A percentile compares a stretch with the other conserved stretches of the same genome.
phyloP scores from a whole-genome alignment of 2,329 filamentous ascomycete genomes.

The Aureobasidium zeae region DNA sequence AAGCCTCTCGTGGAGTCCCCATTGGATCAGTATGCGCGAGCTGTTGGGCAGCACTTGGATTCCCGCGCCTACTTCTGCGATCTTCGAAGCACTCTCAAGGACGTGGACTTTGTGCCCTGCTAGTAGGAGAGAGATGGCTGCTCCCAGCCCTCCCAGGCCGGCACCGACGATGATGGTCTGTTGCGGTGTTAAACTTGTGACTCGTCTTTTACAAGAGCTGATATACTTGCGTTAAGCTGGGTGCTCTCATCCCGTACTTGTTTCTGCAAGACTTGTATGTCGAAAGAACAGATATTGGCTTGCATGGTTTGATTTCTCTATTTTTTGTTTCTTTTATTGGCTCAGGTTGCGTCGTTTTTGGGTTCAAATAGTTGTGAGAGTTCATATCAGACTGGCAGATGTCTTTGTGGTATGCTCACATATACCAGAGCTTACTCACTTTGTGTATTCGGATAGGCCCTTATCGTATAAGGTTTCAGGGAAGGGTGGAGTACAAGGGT shows the following conservation, averaged over 20 bases:
- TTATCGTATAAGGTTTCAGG: too few relatives aligned
- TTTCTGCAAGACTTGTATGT: neutral
- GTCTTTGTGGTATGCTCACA: too few relatives aligned
- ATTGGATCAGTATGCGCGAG: constrained; percentile 39
- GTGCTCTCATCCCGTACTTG: neutral
- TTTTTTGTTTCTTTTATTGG: too few relatives aligned
- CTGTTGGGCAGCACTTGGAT: constrained; percentile 44
- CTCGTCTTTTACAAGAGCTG: neutral
- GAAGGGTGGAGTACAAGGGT: too few relatives aligned
- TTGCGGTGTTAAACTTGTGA: neutral
- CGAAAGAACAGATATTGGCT: neutral
- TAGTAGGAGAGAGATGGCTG: constrained; percentile 39
- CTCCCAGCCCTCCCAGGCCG: constrained; percentile 46
- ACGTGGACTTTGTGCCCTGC: constrained; percentile 41
- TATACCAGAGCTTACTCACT: too few relatives aligned
- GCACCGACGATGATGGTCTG: constrained; percentile 47
- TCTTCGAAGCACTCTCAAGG: constrained; percentile 39
- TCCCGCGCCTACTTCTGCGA: constrained; percentile 43
- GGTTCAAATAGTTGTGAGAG: too few relatives aligned
- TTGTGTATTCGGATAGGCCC: too few relatives aligned
- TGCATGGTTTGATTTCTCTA: too few relatives aligned
- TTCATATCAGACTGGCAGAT: too few relatives aligned
- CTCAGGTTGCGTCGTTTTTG: too few relatives aligned
- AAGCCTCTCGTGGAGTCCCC: constrained; percentile 40
- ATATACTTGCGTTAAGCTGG: neutral